These are phyloP conservation scores for Kazachstania martiniae DNA, from an alignment of 805 yeast genomes.

Conservation along the genomic window DNA sequence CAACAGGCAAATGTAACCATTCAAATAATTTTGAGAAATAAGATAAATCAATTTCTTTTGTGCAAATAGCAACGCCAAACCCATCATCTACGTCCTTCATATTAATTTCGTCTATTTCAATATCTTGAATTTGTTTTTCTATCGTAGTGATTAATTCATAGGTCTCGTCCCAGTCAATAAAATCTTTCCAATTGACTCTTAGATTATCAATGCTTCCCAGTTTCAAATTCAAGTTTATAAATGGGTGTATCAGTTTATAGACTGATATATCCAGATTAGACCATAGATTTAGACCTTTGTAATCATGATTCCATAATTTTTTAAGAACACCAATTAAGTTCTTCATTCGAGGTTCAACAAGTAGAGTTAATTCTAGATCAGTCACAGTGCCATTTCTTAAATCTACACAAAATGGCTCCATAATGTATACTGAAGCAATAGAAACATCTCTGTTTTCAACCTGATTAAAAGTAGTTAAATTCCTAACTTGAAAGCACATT, in stretches of 20 bases:
- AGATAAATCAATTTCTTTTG: conserved; percentile 1
- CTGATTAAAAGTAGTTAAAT: conserved; percentile 18
- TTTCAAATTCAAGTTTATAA: conserved; percentile 7
- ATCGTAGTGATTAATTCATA: not conserved
- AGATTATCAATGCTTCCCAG: conserved; percentile 8
- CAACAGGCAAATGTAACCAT: conserved; percentile 11
- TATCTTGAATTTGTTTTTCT: conserved; percentile 5
- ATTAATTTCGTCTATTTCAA: conserved; percentile 19
- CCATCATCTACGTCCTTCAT: conserved; percentile 15
- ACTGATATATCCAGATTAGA: conserved; percentile 15
- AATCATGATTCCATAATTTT: conserved; percentile 21
- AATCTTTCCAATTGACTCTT: conserved; percentile 15
- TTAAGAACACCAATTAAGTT: conserved; percentile 17
- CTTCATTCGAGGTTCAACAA: conserved; percentile 19
- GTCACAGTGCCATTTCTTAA: conserved; percentile 12
- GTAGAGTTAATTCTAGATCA: conserved; percentile 13
- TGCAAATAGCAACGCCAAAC: conserved; percentile 13
- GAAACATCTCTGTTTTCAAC: conserved; percentile 4
- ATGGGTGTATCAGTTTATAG: conserved; percentile 6
- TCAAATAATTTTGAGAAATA: conserved; percentile 3
- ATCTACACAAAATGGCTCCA: conserved; percentile 17
- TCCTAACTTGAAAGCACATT: conserved; percentile 18
- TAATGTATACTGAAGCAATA: conserved; percentile 12
- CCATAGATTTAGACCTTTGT: conserved; percentile 17
- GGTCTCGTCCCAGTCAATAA: conserved; percentile 10